These are phyloP conservation scores for Mucor irregularis DNA, from an alignment of 371 early-diverging fungal genomes.

Conservation along the genomic window DNA sequence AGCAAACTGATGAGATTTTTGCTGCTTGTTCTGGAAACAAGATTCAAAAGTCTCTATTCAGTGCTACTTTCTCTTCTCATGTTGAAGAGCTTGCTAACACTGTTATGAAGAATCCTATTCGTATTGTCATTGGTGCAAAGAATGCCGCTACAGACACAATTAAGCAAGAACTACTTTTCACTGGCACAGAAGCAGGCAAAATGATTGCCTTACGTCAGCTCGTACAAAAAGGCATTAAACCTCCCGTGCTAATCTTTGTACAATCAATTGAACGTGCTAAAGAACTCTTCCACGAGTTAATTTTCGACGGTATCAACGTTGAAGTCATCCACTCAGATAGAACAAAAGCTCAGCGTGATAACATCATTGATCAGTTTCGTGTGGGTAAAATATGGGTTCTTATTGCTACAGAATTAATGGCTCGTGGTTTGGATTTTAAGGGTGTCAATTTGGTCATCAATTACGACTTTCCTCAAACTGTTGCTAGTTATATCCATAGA, in stretches of 20 bases:
- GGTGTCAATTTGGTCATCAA: slow-evolving; percentile 92
- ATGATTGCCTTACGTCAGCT: slow-evolving; percentile 89
- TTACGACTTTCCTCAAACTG: slow-evolving; percentile 95
- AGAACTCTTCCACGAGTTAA: slow-evolving; percentile 90
- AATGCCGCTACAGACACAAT: slow-evolving; percentile 94
- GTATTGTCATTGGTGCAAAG: slow-evolving; percentile 86
- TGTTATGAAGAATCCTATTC: slow-evolving; percentile 86
- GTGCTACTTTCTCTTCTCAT: slow-evolving; percentile 89
- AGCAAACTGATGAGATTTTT: slow-evolving; percentile 83
- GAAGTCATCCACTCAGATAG: slow-evolving; percentile 95
- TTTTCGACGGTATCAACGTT: slow-evolving; percentile 96
- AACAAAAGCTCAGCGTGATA: slow-evolving; percentile 90
- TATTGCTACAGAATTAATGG: slow-evolving; percentile 97
- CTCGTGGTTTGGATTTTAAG: slow-evolving; percentile 95
- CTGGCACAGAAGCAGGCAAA: slow-evolving; percentile 94
- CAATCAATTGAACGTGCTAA: slow-evolving; percentile 96
- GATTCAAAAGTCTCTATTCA: slow-evolving; percentile 87
- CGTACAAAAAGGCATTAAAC: slow-evolving; percentile 79
- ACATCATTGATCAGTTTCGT: slow-evolving; percentile 88
- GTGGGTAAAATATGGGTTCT: slow-evolving; percentile 91
- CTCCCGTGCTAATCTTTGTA: slow-evolving; percentile 93
- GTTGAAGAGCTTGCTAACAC: slow-evolving; percentile 88
- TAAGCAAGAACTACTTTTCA: slow-evolving; percentile 87
- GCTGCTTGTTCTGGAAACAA: slow-evolving; percentile 75
- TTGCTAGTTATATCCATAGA: slow-evolving; percentile 93